Evolutionary conservation across 257 asterid genomes (phyloP).

Genomic region (Solanum phureja): DNA sequence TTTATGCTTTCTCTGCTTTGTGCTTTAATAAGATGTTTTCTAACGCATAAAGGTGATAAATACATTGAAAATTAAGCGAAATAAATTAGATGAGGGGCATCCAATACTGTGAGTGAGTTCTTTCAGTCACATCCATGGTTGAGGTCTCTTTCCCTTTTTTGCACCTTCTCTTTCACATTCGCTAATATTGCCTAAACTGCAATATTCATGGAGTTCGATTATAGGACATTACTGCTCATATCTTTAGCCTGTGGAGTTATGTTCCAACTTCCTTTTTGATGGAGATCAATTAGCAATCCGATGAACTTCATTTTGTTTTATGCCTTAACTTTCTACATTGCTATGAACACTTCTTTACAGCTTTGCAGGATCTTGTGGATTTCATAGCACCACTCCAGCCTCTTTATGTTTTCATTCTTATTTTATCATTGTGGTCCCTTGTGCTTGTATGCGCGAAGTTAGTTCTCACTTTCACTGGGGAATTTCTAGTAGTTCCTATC

Average conservation of each 20-base stretch:
- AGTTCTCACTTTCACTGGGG: not conserved
- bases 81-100: not conserved
- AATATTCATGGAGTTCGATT: not conserved
- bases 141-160: not conserved
- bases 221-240: not conserved
- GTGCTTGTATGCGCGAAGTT: not conserved
- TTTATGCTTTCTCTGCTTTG: not conserved
- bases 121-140: not conserved
- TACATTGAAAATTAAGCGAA: not conserved
- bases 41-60: not conserved
- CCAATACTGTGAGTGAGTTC: not conserved
- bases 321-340: not conserved
- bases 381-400: not conserved
- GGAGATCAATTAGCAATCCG: not conserved
- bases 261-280: not conserved
- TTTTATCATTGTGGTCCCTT: not conserved
- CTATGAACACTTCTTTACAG: not conserved
- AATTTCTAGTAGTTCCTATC: not conserved
- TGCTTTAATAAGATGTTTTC: not conserved
- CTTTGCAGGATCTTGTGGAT: not conserved
- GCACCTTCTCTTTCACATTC: not conserved
- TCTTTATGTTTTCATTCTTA: not conserved
- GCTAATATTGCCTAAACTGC: not conserved
- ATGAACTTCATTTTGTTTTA: not conserved
- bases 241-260: not conserved